Base-by-base conservation (phyloP, 345 rosid species). In the Gynandropsis gynandra region DNA sequence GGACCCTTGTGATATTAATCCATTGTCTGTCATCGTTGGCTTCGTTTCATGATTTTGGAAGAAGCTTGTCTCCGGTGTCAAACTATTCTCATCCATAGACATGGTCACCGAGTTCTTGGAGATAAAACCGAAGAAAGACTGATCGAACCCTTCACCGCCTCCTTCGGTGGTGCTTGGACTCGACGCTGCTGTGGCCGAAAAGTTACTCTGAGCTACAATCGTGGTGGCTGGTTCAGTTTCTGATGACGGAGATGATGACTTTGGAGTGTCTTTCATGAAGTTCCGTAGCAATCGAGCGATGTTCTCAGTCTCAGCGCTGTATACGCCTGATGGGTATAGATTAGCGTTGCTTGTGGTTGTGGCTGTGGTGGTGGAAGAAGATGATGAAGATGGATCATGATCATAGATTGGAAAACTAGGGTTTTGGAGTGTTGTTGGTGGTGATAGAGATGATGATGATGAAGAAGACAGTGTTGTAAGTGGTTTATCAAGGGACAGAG, bases 251-350 rank as follows among this genome's bases (percentile, higher is more conserved):
- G 58, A 53, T 45, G 55, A 42, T 14, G 49, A 4, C 37, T 74
- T 74, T 18, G 76, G 74, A 21, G 72, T 62, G 20, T 58, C 78
- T 57, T 67, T 76, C 76, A 72, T 76, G 89, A 87, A 85, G 36
- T 74, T 76, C 62, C 80, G 50, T 19, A 85, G 95, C 73, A 85
- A 50, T 50, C 74, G 58, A 3, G 85, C 78, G 32, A 85, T 85
- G 67, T 85, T 85, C 32, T 85, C 90, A 9, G 85, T 69, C 59
- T 76, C 82, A 27, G 85, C 82, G 3, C 84, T 85, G 61, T 85
- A 85, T 24, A 55, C 54, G 15, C 71, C 71, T 7, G 74, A 48
- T 47, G 55, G 55, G 37, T 54, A 48, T 41, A 46, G 56, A 29
- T 54, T 59, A 36, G 54, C 43, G 50, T 36, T 61, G 58, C 54